Evolutionary conservation across 2,329 filamentous ascomycete genomes (phyloP), one percentile per base, ranked within the genome.

Genomic region (Aspergillus sp.): DNA sequence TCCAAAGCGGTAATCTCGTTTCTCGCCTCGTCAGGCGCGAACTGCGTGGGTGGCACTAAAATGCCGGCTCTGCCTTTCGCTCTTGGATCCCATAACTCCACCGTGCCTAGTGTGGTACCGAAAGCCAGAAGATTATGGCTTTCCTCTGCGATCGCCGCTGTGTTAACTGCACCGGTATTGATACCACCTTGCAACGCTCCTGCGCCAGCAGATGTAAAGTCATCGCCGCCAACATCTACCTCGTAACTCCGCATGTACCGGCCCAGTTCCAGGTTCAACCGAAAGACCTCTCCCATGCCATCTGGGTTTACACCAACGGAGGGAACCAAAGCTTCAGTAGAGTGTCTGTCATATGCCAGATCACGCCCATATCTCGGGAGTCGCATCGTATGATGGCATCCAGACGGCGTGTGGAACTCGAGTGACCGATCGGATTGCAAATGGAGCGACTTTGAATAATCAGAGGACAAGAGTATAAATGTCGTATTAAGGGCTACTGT

Each of bases 221-320:
- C 88, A 59, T 96, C 90, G 13, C 84, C 82, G 20, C 90, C 91
- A 6, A 96, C 87, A 57, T 95, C 90, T 6, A 97, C 74, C 62
- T 95, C 88, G 60, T 93, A 97, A 23, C 87, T 88, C 57, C 88
- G 89, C 86, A 98, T 93, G 66, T 95, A 98, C 45, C 91, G 81
- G 43, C 93, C 93, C 27, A 89, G 74, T 64, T 98, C 93, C 19
- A 98, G 75, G 60, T 97, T 97, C 58, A 98, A 73, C 7, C 93
- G 79, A 64, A 93, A 98, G 0, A 96, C 90, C 62, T 98, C 93
- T 49, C 91, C 93, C 67, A 84, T 82, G 5, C 90, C 89, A 51
- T 95, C 88, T 2, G 79, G 74, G 61, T 94, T 93, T 15, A 95
- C 80, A 5, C 93, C 93, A 0, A 95, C 91, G 0, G 91, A 78